Evolutionary conservation across 2,329 filamentous ascomycete species (phyloP).

Genomic region (Xylaria sp.): DNA sequence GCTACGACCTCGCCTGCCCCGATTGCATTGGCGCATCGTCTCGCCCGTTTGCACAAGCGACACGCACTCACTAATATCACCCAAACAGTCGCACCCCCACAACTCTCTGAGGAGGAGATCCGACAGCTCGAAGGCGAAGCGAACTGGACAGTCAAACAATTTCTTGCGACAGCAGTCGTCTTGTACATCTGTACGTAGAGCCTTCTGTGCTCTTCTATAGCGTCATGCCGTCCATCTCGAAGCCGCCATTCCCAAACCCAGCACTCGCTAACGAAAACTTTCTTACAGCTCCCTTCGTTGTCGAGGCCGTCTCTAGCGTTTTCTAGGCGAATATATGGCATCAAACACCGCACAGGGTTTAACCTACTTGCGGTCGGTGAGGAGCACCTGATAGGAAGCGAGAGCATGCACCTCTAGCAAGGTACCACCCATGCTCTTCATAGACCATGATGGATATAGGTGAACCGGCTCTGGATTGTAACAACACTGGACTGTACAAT

Average conservation of each 20-base stretch:
- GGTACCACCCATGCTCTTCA: conserved; percentile 1
- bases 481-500: conserved; percentile 21
- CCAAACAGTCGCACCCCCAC: conserved; percentile 57
- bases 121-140: conserved; percentile 71
- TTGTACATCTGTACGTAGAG: conserved; percentile 76
- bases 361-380: not conserved
- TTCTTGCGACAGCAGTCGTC: conserved; percentile 67
- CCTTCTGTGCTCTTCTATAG: not conserved
- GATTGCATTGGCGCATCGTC: not conserved
- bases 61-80: not conserved
- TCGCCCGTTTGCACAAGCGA: not conserved
- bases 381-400: not conserved
- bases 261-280: not conserved
- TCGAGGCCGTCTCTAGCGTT: conserved; percentile 56
- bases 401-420: not conserved
- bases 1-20: not conserved
- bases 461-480: conserved; percentile 11
- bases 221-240: not conserved
- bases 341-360: not conserved
- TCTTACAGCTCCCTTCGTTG: conserved; percentile 60
- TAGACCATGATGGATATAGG: not conserved
- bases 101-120: conserved; percentile 73
- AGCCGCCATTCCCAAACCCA: not conserved
- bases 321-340: conserved; percentile 33
- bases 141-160: conserved; percentile 68